Evolutionary conservation across 2,329 filamentous ascomycete genomes (phyloP).

Genomic region (Pyrenochaeta sp.): DNA sequence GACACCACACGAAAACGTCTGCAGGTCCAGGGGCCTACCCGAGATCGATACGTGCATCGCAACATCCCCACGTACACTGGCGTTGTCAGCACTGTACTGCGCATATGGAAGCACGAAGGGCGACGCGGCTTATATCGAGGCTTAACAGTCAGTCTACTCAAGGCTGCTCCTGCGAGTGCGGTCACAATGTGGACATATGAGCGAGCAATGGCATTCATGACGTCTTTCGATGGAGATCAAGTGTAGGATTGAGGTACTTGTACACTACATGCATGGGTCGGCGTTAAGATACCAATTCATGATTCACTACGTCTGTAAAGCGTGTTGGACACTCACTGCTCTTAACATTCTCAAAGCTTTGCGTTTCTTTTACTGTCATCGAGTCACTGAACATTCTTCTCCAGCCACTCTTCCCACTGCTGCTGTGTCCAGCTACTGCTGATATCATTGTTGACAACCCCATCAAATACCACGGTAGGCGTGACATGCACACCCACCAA

Average conservation of each 20-base stretch:
- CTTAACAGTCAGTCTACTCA: constrained; percentile 85
- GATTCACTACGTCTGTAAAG: too few species aligned
- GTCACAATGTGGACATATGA: constrained; percentile 97
- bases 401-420: constrained; percentile 87
- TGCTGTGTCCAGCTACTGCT: constrained; percentile 79
- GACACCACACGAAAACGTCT: constrained; percentile 92
- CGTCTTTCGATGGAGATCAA: constrained; percentile 35
- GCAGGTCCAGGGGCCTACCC: constrained; percentile 92
- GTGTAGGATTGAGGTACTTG: background rate
- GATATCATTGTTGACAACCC: constrained; percentile 80
- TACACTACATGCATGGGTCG: background rate
- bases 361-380: background rate
- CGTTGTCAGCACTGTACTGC: constrained; percentile 70
- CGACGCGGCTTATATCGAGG: constrained; percentile 85
- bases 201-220: constrained; percentile 70
- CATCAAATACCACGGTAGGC: constrained; percentile 88
- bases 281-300: background rate
- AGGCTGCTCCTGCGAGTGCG: constrained; percentile 91
- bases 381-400: constrained; percentile 67
- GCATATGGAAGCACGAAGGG: constrained; percentile 78
- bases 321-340: too few species aligned
- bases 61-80: constrained; percentile 85
- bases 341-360: background rate
- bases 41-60: constrained; percentile 78
- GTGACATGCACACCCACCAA: constrained; percentile 87